Evolutionary conservation across 192 early-diverging fungal genomes (phyloP), one percentile per base, ranked within the genome.

Genomic region (Umbelopsis sp.): DNA sequence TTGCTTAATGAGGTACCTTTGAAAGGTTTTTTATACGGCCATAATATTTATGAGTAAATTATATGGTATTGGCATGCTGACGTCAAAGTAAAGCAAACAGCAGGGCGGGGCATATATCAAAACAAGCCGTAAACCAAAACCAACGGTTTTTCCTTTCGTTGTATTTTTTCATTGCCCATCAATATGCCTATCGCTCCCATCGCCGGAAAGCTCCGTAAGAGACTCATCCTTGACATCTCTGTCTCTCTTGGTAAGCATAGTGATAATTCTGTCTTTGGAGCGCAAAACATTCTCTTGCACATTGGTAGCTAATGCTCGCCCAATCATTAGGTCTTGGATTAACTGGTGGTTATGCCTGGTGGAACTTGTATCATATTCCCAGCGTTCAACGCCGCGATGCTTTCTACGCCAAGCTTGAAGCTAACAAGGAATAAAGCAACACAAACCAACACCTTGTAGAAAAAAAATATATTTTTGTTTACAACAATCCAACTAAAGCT

Each of bases 361-460:
- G 83, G 83, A 74, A 73, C 64, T 52, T 77, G 30, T 64, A 75
- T 58, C 78, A 82, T 66, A 20, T 80, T 16, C 81, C 83, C 21
- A 41, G 35, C 11, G 74, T 70, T 23, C 46, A 50, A 23, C 53
- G 67, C 55, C 79, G 81, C 64, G 80, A 80, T 45, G 72, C 78
- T 58, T 80, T 53, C 69, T 81, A 83, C 65, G 76, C 77, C 22
- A 80, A 81, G 67, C 74, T 83, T 41, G 79, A 77, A 53, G 76
- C 76, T 49, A 69, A 35, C 70, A 79, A 72, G 74, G 37, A 75
- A 64, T 74, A 75, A 75, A 41, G 37, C 37, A 41, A 41, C 37
- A 48, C 58, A 23, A 23, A 71, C 67, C 30, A 11, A 35, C 25
- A 12, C 5, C 21, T 35, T 61, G 55, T 61, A 61, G 55, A 61